These are phyloP conservation scores for Fagopyrum esculentum DNA, from an alignment of 148 eudicot species.

Conservation along the genomic window DNA sequence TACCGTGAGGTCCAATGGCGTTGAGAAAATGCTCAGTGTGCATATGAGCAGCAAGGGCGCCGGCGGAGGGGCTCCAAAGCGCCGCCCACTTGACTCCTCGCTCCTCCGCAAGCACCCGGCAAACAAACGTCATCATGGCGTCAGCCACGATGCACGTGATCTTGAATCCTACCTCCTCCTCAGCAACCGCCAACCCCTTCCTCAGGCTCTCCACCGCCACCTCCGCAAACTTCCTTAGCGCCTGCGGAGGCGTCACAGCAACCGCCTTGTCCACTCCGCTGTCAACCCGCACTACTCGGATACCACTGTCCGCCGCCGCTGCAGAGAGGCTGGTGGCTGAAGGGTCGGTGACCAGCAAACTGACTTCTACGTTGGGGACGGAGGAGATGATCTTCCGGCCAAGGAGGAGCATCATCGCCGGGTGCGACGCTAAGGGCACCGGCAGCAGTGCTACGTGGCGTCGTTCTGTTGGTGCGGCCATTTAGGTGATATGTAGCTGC, in stretches of 20 bases:
- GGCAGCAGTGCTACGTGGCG: constrained; percentile 11
- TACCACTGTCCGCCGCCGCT: neutral
- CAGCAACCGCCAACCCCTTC: constrained; percentile 19
- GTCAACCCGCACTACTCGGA: neutral
- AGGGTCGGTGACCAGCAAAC: constrained; percentile 18
- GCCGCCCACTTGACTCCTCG: constrained; percentile 29
- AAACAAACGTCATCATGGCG: constrained; percentile 31
- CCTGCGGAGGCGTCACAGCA: constrained; percentile 12
- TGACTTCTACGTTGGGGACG: neutral
- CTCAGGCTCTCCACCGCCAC: constrained; percentile 23
- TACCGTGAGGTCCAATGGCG: neutral
- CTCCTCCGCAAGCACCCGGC: constrained; percentile 23
- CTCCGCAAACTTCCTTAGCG: constrained; percentile 18
- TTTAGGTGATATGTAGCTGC: too few relatives aligned
- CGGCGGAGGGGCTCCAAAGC: constrained; percentile 18
- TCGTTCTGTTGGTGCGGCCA: neutral
- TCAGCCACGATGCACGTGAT: constrained; percentile 31
- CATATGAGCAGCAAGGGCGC: constrained; percentile 25
- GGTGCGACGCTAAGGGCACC: neutral
- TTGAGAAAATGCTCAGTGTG: constrained; percentile 32
- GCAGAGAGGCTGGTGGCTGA: neutral
- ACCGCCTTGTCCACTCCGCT: neutral
- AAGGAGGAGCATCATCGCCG: constrained; percentile 6
- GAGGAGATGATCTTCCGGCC: neutral
- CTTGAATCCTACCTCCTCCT: constrained; percentile 24